Base-by-base conservation (phyloP, 2,329 filamentous ascomycete species). In the Sodiomyces alkalinus region DNA sequence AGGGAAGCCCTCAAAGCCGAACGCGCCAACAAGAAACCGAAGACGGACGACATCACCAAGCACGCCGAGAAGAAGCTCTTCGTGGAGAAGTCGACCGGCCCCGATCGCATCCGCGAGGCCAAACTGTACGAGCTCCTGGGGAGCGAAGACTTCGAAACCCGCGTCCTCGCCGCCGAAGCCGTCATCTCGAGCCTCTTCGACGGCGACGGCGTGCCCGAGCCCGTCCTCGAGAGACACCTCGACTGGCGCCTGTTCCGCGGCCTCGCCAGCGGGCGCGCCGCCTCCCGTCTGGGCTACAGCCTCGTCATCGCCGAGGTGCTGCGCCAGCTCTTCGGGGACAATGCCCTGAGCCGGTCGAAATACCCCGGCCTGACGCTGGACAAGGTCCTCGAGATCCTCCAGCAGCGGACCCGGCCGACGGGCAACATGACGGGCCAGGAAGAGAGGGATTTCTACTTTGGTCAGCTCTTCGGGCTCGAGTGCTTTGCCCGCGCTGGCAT, bases 261-360 rank as follows among this genome's bases (percentile, higher is more conserved):
- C 22, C 71, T 96, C 12, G 85, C 86, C 35, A 94, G 85, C 48
- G 78, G 83, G 30, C 75, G 83, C 32, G 93, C 93, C 56, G 82
- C 81, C 9, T 83, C 87, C 12, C 69, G 90, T 16, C 58, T 90
- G 28, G 90, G 90, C 4, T 94, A 92, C 49, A 92, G 83, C 30
- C 64, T 94, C 31, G 87, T 87, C 0, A 58, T 96, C 39, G 79
- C 85, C 0, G 86, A 94, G 51, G 58, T 92, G 7, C 49, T 93
- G 24, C 64, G 69, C 4, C 72, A 87, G 43, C 54, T 86, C 5
- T 80, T 79, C 43, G 69, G 69, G 2, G 41, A 57, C 10, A 52
- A 59, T 22, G 24, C 22, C 7, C 45, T 64, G 11, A 51, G 53
- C 7, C 42, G 52, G 17, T 47, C 55, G 6, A 64, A 58, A 38